Conservation (phyloP, 257 asterid species). For the Verbascum thapsus region DNA sequence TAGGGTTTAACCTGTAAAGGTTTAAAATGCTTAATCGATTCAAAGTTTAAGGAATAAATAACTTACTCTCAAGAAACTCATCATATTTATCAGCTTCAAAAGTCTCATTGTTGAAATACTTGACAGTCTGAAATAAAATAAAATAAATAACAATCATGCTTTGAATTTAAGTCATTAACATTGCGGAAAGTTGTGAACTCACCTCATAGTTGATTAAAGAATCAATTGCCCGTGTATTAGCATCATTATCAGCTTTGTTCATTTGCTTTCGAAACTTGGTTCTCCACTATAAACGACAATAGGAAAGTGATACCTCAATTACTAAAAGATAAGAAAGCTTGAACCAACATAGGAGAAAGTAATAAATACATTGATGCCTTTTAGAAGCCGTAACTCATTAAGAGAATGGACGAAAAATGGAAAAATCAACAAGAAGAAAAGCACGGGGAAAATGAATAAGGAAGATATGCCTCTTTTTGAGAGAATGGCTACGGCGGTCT, state of each 20-base stretch:
- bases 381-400: slow-evolving; percentile 3
- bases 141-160: slow-evolving; percentile 10
- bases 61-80: slow-evolving; percentile 83
- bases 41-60: slow-evolving; percentile 23
- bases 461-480: slow-evolving; percentile 11
- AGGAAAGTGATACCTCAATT: slow-evolving; percentile 20
- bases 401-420: slow-evolving; percentile 11
- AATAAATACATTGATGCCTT: slow-evolving; percentile 15
- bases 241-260: slow-evolving; percentile 99
- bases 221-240: slow-evolving; percentile 85
- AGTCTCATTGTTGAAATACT: slow-evolving; percentile 90
- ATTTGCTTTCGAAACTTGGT: slow-evolving; percentile 93
- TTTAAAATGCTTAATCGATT: slow-evolving; percentile 13
- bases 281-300: slow-evolving; percentile 76
- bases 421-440: not conserved
- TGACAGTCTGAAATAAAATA: slow-evolving; percentile 76
- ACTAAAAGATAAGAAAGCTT: slow-evolving; percentile 20
- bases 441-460: not conserved
- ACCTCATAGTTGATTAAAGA: slow-evolving; percentile 97
- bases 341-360: slow-evolving; percentile 20
- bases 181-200: slow-evolving; percentile 30
- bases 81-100: slow-evolving; percentile 91
- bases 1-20: slow-evolving; percentile 14
- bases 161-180: slow-evolving; percentile 19
- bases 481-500: slow-evolving; percentile 7